Evolutionary conservation across 129 eudicot species (phyloP).

Genomic region (Dittrichia graveolens): DNA sequence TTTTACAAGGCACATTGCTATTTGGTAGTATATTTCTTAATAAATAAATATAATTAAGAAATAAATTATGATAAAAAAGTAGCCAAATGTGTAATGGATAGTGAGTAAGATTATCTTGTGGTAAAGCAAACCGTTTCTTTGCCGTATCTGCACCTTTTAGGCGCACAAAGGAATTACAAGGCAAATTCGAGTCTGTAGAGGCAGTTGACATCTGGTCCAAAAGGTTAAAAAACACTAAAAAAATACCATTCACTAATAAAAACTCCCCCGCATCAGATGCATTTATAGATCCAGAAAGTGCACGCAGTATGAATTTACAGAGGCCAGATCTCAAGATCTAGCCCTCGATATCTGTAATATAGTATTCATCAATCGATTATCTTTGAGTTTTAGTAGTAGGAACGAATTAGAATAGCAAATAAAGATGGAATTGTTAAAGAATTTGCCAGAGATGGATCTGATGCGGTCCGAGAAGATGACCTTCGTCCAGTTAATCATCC

Average conservation of each 20-base stretch:
- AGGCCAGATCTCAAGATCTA: constrained; percentile 55
- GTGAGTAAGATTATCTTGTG: constrained; percentile 22
- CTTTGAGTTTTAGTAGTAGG: constrained; percentile 25
- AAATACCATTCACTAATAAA: constrained; percentile 17
- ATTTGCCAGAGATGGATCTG: constrained; percentile 92
- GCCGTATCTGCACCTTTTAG: constrained; percentile 32
- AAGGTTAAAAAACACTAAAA: not conserved
- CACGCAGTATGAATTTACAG: constrained; percentile 36
- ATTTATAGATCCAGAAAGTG: constrained; percentile 31
- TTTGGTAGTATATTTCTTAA: too few relatives aligned
- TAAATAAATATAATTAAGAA: too few relatives aligned
- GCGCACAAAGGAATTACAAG: not conserved
- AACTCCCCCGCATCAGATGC: constrained; percentile 24
- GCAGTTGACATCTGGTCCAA: constrained; percentile 36
- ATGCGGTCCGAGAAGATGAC: constrained; percentile 98
- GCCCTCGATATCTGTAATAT: not conserved
- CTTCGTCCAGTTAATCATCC: constrained; percentile 77
- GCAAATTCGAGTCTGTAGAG: constrained; percentile 2
- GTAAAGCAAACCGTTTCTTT: constrained; percentile 40
- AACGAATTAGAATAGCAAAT: constrained; percentile 18
- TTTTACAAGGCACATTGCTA: too few relatives aligned
- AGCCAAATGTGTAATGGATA: too few relatives aligned
- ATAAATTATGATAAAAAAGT: too few relatives aligned
- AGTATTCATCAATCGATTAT: constrained; percentile 3
- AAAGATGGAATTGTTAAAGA: constrained; percentile 69